phyloP scores from a whole-genome alignment of 306 rosid genomes.

The Prunus davidiana region DNA sequence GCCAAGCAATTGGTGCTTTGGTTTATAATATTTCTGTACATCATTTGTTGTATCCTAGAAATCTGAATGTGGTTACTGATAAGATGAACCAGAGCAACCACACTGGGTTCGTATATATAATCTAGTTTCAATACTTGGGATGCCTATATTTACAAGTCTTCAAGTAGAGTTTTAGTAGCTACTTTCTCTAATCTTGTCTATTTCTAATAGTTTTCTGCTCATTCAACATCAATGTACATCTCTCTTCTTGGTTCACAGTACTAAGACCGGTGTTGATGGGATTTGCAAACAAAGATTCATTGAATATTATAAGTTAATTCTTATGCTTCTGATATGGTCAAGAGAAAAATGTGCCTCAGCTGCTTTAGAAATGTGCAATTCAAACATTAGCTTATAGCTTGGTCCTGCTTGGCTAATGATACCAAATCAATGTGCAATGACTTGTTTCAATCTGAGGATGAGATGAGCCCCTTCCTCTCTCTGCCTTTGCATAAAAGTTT shows the following conservation, averaged over 20 bases:
- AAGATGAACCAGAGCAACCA: neutral
- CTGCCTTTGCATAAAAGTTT: no score
- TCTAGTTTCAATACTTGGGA: neutral
- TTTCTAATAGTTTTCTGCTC: no score
- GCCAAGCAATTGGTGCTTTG: slow-evolving; percentile 29
- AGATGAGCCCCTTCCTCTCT: no score
- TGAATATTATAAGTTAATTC: neutral
- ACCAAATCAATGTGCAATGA: neutral
- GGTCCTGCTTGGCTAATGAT: neutral
- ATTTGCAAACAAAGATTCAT: neutral
- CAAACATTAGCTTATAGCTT: neutral
- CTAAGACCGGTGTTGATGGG: no score
- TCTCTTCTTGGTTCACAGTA: no score
- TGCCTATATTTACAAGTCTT: neutral
- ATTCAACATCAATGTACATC: no score
- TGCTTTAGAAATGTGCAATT: slow-evolving; percentile 2
- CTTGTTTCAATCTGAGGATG: neutral
- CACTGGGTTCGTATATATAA: neutral
- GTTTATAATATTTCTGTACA: slow-evolving; percentile 31
- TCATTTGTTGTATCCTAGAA: slow-evolving; percentile 31
- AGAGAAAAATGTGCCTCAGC: neutral
- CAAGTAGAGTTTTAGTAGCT: neutral
- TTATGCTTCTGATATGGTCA: slow-evolving; percentile 1
- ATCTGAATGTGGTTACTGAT: neutral
- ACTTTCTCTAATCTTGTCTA: no score